These are phyloP conservation scores for Botrytis pseudocinerea DNA, from an alignment of 2,329 filamentous ascomycete genomes.

Conservation along the genomic window DNA sequence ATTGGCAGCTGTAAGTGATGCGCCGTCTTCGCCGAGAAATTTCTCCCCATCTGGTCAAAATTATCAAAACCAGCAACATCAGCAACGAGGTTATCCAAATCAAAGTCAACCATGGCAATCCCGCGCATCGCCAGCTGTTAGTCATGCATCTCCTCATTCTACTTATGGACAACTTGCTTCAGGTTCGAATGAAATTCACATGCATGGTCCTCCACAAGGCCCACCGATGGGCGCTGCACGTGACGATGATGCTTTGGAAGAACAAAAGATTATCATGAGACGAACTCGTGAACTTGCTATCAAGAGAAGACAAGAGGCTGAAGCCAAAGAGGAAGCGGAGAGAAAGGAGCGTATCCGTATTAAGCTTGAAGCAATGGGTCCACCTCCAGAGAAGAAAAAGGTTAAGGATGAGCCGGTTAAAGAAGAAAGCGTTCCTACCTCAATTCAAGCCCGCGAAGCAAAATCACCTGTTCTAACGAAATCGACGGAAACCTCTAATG, in stretches of 20 bases:
- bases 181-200: constrained; percentile 41
- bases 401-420: constrained; percentile 53
- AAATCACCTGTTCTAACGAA: constrained; percentile 21
- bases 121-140: constrained; percentile 41
- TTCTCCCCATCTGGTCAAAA: constrained; percentile 40
- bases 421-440: constrained; percentile 47
- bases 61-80: constrained; percentile 32
- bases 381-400: constrained; percentile 60
- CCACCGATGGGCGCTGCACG: constrained; percentile 40
- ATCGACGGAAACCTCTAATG: constrained; percentile 26
- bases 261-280: constrained; percentile 71
- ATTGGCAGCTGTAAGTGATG: constrained; percentile 52
- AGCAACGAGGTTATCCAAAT: constrained; percentile 21
- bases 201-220: constrained; percentile 29
- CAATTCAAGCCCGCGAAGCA: constrained; percentile 37
- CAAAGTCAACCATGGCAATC: constrained; percentile 45
- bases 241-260: constrained; percentile 58
- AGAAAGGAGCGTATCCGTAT: constrained; percentile 68
- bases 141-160: constrained; percentile 41
- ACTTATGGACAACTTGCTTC: constrained; percentile 39
- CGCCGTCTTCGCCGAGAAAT: constrained; percentile 51
- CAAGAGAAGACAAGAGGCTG: constrained; percentile 66
- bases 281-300: constrained; percentile 69
- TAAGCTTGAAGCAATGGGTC: constrained; percentile 70
- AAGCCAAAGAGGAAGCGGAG: constrained; percentile 71